Conservation (phyloP, 352 stramenopile genomes). For the Phytophthora colocasiae region DNA sequence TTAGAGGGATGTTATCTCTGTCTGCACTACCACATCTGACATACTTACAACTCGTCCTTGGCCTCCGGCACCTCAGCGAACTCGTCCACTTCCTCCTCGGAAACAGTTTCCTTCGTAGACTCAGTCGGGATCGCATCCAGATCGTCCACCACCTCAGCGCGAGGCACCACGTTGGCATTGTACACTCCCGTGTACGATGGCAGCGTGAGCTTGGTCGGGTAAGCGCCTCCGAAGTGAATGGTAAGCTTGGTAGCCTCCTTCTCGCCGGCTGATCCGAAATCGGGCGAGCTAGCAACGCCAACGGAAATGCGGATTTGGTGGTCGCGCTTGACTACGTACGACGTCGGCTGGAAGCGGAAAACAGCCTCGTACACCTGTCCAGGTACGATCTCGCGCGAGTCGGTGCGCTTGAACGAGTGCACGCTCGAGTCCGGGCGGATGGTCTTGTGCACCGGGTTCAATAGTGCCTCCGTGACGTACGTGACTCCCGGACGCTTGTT, state of each 20-base stretch:
- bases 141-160: no score
- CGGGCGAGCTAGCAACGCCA: conserved; percentile 56
- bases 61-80: conserved; percentile 56
- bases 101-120: no score
- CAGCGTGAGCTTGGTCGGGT: no score
- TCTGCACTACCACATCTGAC: conserved; percentile 7
- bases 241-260: conserved; percentile 73
- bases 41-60: conserved; percentile 63
- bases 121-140: conserved; percentile 36
- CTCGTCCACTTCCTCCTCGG: conserved; percentile 51
- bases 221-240: no score
- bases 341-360: conserved; percentile 77
- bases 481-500: conserved; percentile 81
- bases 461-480: conserved; percentile 81
- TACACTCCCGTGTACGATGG: no score
- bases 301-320: conserved; percentile 82
- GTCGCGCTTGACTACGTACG: conserved; percentile 80
- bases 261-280: conserved; percentile 59
- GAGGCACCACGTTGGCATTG: no score
- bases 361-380: conserved; percentile 81
- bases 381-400: conserved; percentile 66
- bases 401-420: conserved; percentile 69
- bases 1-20: conserved; percentile 14
- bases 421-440: conserved; percentile 67
- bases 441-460: conserved; percentile 76